Percentiles rank a stretch among this genome's conserved stretches.
Evolutionary conservation across 176 grass and related monocot species (phyloP).

Genomic region (Phragmites australis): DNA sequence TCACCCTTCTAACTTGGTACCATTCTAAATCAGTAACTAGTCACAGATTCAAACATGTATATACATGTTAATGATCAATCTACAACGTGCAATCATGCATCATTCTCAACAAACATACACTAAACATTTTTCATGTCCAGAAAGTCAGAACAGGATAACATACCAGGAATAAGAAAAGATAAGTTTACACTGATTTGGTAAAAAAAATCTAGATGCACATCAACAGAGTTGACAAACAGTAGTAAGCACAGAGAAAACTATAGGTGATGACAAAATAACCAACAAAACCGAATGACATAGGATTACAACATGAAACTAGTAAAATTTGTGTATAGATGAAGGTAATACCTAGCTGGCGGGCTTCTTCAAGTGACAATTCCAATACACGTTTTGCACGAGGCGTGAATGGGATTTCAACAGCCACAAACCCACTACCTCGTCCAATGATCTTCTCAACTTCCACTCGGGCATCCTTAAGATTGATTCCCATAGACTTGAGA

Average conservation of each 20-base stretch:
- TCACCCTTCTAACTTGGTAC: not conserved
- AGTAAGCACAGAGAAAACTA: not conserved
- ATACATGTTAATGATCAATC: slow-evolving; percentile 16
- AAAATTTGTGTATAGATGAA: not conserved
- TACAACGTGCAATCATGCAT: not conserved
- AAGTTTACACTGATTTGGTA: not conserved
- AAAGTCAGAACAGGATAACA: not conserved
- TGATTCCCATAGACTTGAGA: slow-evolving; percentile 93
- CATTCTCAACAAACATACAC: slow-evolving; percentile 1
- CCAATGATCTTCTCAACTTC: slow-evolving; percentile 97
- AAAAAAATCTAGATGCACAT: not conserved
- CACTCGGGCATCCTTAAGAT: slow-evolving; percentile 90
- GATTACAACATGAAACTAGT: not conserved
- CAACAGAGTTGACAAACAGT: not conserved
- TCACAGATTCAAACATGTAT: not conserved
- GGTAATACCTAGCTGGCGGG: slow-evolving; percentile 74
- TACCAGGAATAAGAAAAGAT: not conserved
- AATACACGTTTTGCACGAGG: slow-evolving; percentile 95
- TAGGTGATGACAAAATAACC: not conserved
- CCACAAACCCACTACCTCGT: slow-evolving; percentile 92
- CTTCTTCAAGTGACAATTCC: slow-evolving; percentile 93
- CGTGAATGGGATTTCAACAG: slow-evolving; percentile 98
- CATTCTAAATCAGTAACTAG: slow-evolving; percentile 31
- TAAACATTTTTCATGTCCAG: not conserved
- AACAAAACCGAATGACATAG: slow-evolving; percentile 15